Percentiles rank a stretch among this genome's conserved stretches.
Conservation (phyloP, 1,284 basidiomycete species). For the Stygiomarasmius scandens region DNA sequence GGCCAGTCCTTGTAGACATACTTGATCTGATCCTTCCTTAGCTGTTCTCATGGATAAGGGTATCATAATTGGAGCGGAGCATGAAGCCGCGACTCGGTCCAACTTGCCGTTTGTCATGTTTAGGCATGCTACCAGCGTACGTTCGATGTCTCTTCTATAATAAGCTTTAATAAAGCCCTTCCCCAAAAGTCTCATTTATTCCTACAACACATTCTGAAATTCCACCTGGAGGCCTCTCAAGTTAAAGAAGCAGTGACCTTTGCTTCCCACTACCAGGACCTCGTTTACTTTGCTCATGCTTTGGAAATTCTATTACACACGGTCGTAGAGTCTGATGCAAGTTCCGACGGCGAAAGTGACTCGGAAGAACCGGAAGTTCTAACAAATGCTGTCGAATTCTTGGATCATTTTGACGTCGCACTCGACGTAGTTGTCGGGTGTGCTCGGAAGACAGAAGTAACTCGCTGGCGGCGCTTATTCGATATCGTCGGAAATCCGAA, state of each 20-base stretch:
- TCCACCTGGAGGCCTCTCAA: constrained; percentile 76
- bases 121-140: constrained; percentile 86
- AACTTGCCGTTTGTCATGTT: constrained; percentile 92
- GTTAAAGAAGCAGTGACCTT: constrained; percentile 83
- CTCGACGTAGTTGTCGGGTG: constrained; percentile 95
- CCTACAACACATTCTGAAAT: constrained; percentile 88
- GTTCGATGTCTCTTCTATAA: constrained; percentile 28
- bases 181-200: constrained; percentile 84
- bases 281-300: constrained; percentile 94
- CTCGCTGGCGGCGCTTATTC: constrained; percentile 89
- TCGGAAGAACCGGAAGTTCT: constrained; percentile 47
- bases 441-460: constrained; percentile 95
- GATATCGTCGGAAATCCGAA: constrained; percentile 89
- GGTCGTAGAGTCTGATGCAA: constrained; percentile 89
- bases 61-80: constrained; percentile 95
- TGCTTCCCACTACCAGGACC: constrained; percentile 83
- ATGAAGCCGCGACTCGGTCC: constrained; percentile 77
- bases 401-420: constrained; percentile 91
- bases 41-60: constrained; percentile 98
- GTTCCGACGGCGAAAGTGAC: constrained; percentile 28
- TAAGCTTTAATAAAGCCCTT: neutral
- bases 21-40: constrained; percentile 30
- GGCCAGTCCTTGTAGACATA: constrained; percentile 4
- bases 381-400: constrained; percentile 80
- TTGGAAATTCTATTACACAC: constrained; percentile 94